A percentile compares a stretch with the other conserved stretches of the same genome.
phyloP scores from a whole-genome alignment of 305 asterid genomes.

The Fraxinus albicans region DNA sequence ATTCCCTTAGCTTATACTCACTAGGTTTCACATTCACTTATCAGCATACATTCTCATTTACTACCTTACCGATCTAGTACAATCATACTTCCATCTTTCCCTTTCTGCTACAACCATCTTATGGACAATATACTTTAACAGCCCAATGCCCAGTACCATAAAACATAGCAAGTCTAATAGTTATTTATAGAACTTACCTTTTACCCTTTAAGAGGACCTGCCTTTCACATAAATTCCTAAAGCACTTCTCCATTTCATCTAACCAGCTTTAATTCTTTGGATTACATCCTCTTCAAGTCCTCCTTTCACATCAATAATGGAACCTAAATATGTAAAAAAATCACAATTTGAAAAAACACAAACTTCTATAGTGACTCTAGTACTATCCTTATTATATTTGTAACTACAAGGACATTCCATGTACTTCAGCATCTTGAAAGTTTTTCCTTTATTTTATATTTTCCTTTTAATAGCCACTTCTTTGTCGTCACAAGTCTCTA shows the following conservation, averaged over 20 bases:
- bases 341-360: not conserved
- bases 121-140: not conserved
- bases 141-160: not conserved
- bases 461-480: not conserved
- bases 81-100: not conserved
- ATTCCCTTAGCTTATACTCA: not conserved
- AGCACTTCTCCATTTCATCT: not conserved
- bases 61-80: not conserved
- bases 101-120: not conserved
- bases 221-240: not conserved
- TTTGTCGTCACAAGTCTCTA: not conserved
- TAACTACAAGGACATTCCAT: not conserved
- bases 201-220: not conserved
- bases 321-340: not conserved
- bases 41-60: not conserved
- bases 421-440: constrained; percentile 1
- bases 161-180: not conserved
- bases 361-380: not conserved
- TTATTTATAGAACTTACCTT: not conserved
- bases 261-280: not conserved
- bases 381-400: not conserved
- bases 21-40: not conserved
- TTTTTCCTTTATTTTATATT: not conserved
- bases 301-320: not conserved
- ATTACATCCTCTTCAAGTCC: not conserved